phyloP scores from a whole-genome alignment of 2,329 filamentous ascomycete species.

The Sphaerulina vaccinii region DNA sequence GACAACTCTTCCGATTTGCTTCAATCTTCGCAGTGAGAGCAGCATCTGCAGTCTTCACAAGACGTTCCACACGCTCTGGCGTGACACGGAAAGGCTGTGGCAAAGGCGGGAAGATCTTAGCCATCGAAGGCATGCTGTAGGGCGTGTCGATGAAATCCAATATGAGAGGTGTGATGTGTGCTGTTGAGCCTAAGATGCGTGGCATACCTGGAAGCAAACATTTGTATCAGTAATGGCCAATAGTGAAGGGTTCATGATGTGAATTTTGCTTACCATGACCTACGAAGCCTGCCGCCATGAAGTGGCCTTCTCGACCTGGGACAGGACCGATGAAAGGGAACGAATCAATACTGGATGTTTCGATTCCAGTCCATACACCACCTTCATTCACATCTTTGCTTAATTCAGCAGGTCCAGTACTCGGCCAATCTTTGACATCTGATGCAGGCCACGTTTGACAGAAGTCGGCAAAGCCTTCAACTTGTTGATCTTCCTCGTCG shows the following conservation, averaged over 20 bases:
- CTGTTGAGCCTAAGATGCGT: constrained; percentile 35
- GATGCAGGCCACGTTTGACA: constrained; percentile 33
- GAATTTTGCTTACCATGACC: constrained; percentile 27
- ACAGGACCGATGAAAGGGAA: constrained; percentile 34
- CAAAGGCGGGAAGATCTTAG: constrained; percentile 27
- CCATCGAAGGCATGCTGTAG: constrained; percentile 25
- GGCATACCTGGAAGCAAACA: constrained; percentile 31
- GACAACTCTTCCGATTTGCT: constrained; percentile 17
- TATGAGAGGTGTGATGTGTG: constrained; percentile 32
- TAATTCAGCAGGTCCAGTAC: constrained; percentile 21
- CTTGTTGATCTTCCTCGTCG: constrained; percentile 32
- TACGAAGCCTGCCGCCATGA: constrained; percentile 32
- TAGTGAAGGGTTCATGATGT: not conserved
- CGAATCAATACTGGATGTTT: constrained; percentile 20
- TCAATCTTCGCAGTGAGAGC: constrained; percentile 19
- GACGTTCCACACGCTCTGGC: constrained; percentile 28
- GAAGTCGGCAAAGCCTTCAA: constrained; percentile 33
- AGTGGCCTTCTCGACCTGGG: constrained; percentile 29
- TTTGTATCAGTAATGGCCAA: not conserved
- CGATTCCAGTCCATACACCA: constrained; percentile 34
- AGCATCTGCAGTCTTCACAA: constrained; percentile 20
- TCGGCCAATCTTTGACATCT: constrained; percentile 31
- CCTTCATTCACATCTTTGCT: constrained; percentile 28
- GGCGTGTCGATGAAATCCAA: constrained; percentile 27
- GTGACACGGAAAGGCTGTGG: constrained; percentile 35